phyloP scores from a whole-genome alignment of 148 eudicot genomes.

The Cornus suecica region DNA sequence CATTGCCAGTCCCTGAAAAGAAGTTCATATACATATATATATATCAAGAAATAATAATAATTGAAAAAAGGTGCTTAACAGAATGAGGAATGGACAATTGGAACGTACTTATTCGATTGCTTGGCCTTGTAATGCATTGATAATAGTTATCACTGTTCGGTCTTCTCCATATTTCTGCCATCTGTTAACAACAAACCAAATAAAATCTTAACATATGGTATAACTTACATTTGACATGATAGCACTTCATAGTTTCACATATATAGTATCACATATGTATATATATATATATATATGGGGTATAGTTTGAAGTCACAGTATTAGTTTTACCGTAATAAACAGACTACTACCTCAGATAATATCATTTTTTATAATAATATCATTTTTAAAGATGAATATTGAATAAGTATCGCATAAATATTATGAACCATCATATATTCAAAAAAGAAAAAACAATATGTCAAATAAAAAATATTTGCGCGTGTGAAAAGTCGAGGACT shows the following conservation, averaged over 20 bases:
- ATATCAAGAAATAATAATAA: neutral
- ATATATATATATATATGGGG: too few relatives aligned
- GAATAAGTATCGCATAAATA: too few relatives aligned
- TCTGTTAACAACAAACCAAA: slow-evolving; percentile 16
- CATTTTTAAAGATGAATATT: too few relatives aligned
- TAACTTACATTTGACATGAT: too few relatives aligned
- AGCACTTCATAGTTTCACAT: too few relatives aligned
- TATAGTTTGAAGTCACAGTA: too few relatives aligned
- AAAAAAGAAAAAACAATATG: neutral
- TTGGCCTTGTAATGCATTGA: slow-evolving; percentile 44
- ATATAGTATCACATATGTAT: too few relatives aligned
- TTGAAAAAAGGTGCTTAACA: neutral
- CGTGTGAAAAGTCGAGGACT: neutral
- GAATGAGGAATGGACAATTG: neutral
- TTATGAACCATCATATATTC: too few relatives aligned
- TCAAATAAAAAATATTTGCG: neutral
- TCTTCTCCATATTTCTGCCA: slow-evolving; percentile 45
- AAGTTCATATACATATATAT: neutral
- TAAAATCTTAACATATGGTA: too few relatives aligned
- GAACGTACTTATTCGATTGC: slow-evolving; percentile 37
- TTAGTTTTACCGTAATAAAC: too few relatives aligned
- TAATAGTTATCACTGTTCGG: slow-evolving; percentile 38
- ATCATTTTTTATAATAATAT: too few relatives aligned
- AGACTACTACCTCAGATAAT: too few relatives aligned
- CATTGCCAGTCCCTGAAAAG: slow-evolving; percentile 22